A percentile compares a stretch with the other conserved stretches of the same genome.
These are phyloP conservation scores for Paspalum notatum DNA, from an alignment of 176 grass and related monocot species.

Conservation along the genomic window DNA sequence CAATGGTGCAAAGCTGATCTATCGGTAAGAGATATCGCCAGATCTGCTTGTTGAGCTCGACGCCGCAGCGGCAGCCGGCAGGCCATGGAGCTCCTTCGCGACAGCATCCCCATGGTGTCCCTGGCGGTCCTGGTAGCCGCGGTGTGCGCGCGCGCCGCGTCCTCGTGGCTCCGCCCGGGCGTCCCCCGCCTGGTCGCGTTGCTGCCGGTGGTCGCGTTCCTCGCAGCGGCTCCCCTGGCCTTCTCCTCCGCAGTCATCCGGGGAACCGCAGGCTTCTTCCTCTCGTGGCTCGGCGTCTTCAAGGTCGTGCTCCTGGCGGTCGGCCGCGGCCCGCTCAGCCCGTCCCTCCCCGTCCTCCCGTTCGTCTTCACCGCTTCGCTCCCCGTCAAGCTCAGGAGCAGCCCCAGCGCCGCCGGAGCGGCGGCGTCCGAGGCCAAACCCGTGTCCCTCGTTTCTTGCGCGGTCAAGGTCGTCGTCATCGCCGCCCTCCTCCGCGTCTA, in stretches of 20 bases:
- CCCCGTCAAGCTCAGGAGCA: no score
- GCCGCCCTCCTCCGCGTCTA: no score
- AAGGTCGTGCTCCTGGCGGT: slow-evolving; percentile 54
- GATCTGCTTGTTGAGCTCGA: no score
- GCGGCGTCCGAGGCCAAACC: no score
- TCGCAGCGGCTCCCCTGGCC: slow-evolving; percentile 40
- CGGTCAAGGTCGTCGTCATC: no score
- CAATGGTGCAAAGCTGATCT: no score
- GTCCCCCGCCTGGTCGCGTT: slow-evolving; percentile 33
- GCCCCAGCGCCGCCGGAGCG: no score
- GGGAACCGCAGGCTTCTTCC: slow-evolving; percentile 43
- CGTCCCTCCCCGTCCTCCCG: background rate
- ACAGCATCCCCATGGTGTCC: slow-evolving; percentile 5
- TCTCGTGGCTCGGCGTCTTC: slow-evolving; percentile 55
- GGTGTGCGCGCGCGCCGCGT: slow-evolving; percentile 6
- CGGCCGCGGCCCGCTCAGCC: slow-evolving; percentile 41
- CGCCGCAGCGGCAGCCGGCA: background rate
- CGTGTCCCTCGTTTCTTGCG: no score
- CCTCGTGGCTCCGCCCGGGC: background rate
- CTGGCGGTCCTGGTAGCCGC: background rate
- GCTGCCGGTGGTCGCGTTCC: slow-evolving; percentile 30
- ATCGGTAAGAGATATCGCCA: no score
- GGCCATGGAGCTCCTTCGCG: background rate
- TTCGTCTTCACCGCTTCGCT: slow-evolving; percentile 20
- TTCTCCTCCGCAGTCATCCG: slow-evolving; percentile 19